Evolutionary conservation across 805 yeast species (phyloP).

Genomic region (Wickerhamomyces strasburgensis): DNA sequence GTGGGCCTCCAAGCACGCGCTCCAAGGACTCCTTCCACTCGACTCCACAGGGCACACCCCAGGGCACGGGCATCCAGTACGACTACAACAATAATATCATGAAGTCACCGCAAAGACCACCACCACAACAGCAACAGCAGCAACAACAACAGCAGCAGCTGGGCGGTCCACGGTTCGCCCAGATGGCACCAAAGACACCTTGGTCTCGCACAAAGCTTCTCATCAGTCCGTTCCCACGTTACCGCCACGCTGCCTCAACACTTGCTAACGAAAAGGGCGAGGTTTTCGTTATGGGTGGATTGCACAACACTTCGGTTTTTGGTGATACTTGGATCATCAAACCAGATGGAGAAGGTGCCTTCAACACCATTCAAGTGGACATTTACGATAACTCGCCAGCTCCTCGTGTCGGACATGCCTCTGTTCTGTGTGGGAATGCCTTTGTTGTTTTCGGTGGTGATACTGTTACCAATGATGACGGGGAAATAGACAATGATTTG

Average conservation of each 20-base stretch:
- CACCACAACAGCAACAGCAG: slow-evolving; percentile 3
- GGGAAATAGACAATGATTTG: slow-evolving; percentile 82
- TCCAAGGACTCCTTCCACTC: neutral
- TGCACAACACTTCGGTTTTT: slow-evolving; percentile 85
- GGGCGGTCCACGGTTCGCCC: too few relatives aligned
- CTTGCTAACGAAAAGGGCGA: slow-evolving; percentile 76
- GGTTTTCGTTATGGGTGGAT: slow-evolving; percentile 88
- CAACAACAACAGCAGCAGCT: slow-evolving; percentile 18
- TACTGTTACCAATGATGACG: slow-evolving; percentile 72
- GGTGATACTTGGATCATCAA: slow-evolving; percentile 93
- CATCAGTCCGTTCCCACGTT: slow-evolving; percentile 89
- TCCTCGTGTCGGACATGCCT: slow-evolving; percentile 94
- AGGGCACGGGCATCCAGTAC: slow-evolving; percentile 10
- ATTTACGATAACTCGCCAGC: slow-evolving; percentile 82
- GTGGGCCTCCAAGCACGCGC: neutral
- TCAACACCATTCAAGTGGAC: slow-evolving; percentile 50
- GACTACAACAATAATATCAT: slow-evolving; percentile 22
- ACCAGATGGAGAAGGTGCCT: slow-evolving; percentile 34
- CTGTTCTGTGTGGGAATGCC: slow-evolving; percentile 90
- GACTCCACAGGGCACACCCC: slow-evolving; percentile 4
- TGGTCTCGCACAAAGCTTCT: slow-evolving; percentile 63
- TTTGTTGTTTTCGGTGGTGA: slow-evolving; percentile 96
- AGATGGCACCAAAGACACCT: slow-evolving; percentile 39
- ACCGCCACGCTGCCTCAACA: slow-evolving; percentile 83
- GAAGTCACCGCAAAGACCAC: slow-evolving; percentile 21